Conservation (phyloP, 2,329 filamentous ascomycete genomes). For the Fusarium citri region DNA sequence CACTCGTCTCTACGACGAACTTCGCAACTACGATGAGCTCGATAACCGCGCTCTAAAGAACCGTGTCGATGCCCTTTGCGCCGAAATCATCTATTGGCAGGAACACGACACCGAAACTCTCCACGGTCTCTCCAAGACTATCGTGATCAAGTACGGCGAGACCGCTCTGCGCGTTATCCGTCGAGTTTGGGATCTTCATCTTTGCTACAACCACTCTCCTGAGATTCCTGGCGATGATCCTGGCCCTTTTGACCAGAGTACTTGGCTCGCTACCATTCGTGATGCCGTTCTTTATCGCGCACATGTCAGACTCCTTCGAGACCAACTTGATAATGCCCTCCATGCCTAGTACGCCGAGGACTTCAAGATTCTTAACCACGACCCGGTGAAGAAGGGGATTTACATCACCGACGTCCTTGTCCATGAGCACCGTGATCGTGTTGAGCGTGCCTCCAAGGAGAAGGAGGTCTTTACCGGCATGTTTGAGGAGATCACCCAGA, state of each 20-base stretch:
- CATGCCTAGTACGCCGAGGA: conserved; percentile 40
- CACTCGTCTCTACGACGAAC: conserved; percentile 22
- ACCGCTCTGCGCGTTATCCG: conserved; percentile 27
- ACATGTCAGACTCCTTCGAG: conserved; percentile 27
- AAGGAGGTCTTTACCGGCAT: conserved; percentile 19
- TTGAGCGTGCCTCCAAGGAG: conserved; percentile 23
- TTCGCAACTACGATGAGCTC: conserved; percentile 9
- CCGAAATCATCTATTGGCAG: conserved; percentile 27
- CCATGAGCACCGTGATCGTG: conserved; percentile 27
- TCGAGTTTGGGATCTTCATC: conserved; percentile 38
- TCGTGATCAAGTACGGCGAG: conserved; percentile 41
- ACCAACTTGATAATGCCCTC: conserved; percentile 30
- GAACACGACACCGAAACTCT: conserved; percentile 16
- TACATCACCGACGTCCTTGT: conserved; percentile 30
- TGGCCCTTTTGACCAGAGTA: conserved; percentile 14
- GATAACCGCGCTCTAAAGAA: conserved; percentile 18
- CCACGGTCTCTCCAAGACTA: conserved; percentile 29
- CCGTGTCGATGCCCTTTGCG: conserved; percentile 18
- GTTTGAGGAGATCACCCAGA: conserved; percentile 19
- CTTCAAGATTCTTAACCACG: conserved; percentile 8
- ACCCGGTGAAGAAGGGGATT: not conserved
- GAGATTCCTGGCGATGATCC: conserved; percentile 19
- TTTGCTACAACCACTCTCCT: conserved; percentile 26
- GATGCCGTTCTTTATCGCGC: conserved; percentile 23
- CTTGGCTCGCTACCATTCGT: conserved; percentile 22